phyloP scores from a whole-genome alignment of 768 basidiomycete genomes.

The Hygrophoropsis aurantiaca region DNA sequence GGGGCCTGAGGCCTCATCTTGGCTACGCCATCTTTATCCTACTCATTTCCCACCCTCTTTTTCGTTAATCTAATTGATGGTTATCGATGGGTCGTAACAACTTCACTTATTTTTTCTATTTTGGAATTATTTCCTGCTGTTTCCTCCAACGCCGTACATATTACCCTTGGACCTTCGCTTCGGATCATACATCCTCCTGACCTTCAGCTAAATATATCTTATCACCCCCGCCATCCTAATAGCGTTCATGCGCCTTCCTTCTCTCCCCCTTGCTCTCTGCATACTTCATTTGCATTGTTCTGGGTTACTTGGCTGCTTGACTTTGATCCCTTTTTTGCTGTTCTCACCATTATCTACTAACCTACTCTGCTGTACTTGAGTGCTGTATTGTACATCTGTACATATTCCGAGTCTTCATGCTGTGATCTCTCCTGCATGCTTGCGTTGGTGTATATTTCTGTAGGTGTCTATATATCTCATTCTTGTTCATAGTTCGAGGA shows the following conservation, averaged over 20 bases:
- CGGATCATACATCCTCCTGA: constrained; percentile 13
- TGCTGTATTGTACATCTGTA: constrained; percentile 20
- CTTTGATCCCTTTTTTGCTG: constrained; percentile 6
- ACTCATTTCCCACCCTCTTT: not conserved
- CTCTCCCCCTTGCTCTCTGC: constrained; percentile 5
- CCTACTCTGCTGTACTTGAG: constrained; percentile 14
- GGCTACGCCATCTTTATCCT: not conserved
- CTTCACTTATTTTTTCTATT: constrained; percentile 27
- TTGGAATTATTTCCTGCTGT: constrained; percentile 25
- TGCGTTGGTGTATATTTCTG: constrained; percentile 3
- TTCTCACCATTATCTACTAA: constrained; percentile 8
- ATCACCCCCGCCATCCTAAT: constrained; percentile 24
- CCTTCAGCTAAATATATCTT: constrained; percentile 15
- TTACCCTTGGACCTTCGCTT: constrained; percentile 22
- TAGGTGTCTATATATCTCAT: constrained; percentile 2
- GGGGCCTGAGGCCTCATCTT: not conserved
- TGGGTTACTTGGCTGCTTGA: constrained; percentile 3
- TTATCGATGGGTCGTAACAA: not conserved
- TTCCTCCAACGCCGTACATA: constrained; percentile 17
- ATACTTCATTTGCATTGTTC: constrained; percentile 6
- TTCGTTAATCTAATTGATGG: not conserved
- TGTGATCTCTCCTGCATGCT: not conserved
- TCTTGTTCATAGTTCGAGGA: too few species aligned
- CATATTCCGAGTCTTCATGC: constrained; percentile 2
- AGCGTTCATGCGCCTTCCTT: constrained; percentile 13